Conservation (phyloP, 164 flowering plant species). For the Dillenia turbinata region DNA sequence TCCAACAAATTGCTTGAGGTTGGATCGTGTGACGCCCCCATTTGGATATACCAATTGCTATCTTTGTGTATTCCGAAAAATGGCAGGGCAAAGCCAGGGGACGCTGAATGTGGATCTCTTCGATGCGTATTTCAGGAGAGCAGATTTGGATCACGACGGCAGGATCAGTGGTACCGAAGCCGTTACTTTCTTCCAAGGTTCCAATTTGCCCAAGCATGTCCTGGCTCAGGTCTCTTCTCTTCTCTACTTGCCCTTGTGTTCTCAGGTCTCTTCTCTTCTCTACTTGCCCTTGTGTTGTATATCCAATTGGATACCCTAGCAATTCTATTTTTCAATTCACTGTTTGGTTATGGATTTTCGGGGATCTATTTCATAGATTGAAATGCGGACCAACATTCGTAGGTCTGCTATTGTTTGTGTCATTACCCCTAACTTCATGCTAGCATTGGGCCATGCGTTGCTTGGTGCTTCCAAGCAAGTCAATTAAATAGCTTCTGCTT, state of each 20-base stretch:
- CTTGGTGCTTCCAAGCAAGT: no score
- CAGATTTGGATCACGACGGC: constrained; percentile 95
- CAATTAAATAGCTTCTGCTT: no score
- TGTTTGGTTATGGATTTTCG: not conserved
- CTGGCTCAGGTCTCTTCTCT: constrained; percentile 87
- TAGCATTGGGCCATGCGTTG: no score
- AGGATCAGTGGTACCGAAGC: constrained; percentile 93
- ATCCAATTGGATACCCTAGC: not conserved
- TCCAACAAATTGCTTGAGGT: no score
- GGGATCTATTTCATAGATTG: no score
- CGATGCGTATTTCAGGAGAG: constrained; percentile 77
- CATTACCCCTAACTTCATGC: no score
- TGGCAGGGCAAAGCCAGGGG: constrained; percentile 38
- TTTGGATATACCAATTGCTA: no score
- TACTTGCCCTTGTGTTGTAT: not conserved
- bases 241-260: not conserved
- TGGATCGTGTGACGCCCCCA: no score
- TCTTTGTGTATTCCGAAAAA: constrained; percentile 2
- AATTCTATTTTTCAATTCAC: not conserved
- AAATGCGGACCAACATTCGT: no score
- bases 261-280: constrained; percentile 52
- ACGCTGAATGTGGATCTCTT: constrained; percentile 58
- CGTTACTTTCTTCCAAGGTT: constrained; percentile 78
- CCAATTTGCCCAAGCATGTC: constrained; percentile 70
- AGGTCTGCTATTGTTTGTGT: no score